Conservation (phyloP, 2,329 filamentous ascomycete genomes). For the Scedosporium boydii region DNA sequence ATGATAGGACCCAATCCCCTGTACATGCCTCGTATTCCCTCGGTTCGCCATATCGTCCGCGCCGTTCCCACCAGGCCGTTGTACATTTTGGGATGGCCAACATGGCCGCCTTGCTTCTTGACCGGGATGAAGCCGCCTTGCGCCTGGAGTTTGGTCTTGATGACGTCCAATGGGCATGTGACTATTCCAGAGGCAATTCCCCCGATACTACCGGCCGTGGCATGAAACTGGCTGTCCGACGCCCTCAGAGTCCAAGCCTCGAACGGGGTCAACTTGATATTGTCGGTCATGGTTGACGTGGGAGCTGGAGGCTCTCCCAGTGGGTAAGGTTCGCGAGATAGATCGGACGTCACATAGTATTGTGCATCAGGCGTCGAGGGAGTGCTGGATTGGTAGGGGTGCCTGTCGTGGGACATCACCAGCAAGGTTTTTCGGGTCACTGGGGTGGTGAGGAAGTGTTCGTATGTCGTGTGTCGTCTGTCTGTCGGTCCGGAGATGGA, state of each 20-base stretch:
- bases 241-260: constrained; percentile 48
- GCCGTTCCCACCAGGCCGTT: constrained; percentile 82
- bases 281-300: not conserved
- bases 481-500: not conserved
- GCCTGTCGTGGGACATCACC: constrained; percentile 2
- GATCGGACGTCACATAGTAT: not conserved
- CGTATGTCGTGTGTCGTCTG: too few relatives aligned
- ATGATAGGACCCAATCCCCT: constrained; percentile 90
- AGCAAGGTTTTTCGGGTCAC: not conserved
- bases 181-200: constrained; percentile 90
- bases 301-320: not conserved
- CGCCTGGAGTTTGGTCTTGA: constrained; percentile 96
- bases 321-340: not conserved
- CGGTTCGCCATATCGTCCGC: constrained; percentile 74
- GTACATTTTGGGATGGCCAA: constrained; percentile 56
- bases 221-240: constrained; percentile 62
- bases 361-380: not conserved
- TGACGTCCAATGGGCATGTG: constrained; percentile 95
- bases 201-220: constrained; percentile 76
- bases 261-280: constrained; percentile 25
- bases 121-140: constrained; percentile 69
- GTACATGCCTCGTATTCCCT: constrained; percentile 85
- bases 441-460: not conserved
- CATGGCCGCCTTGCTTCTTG: constrained; percentile 34
- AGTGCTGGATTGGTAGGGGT: not conserved